Percentiles rank a stretch among this genome's conserved stretches.
Evolutionary conservation across 306 rosid genomes (phyloP).

Genomic region (Mucuna pruriens): DNA sequence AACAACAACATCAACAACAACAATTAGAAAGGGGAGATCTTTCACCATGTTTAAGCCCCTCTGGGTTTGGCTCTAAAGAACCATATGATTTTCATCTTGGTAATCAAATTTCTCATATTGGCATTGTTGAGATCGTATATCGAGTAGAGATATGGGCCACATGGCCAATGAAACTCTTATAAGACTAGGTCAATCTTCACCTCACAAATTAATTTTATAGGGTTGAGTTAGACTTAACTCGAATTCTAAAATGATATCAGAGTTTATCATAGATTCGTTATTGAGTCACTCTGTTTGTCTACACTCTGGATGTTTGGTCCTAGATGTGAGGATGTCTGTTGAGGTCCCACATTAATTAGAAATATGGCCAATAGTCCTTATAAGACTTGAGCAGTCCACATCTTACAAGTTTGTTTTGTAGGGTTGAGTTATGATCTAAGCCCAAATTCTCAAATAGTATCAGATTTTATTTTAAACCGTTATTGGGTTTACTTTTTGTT

Average conservation of each 20-base stretch:
- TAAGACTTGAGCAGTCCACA: background rate
- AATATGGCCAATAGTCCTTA: background rate
- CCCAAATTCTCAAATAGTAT: background rate
- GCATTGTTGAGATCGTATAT: background rate
- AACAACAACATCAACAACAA: slow-evolving; percentile 52
- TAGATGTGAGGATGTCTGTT: background rate
- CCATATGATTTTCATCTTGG: slow-evolving; percentile 56
- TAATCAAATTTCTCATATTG: slow-evolving; percentile 38
- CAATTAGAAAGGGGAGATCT: slow-evolving; percentile 58
- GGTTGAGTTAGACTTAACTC: background rate
- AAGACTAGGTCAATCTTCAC: background rate
- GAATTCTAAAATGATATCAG: background rate
- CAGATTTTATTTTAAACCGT: background rate
- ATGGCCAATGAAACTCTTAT: background rate
- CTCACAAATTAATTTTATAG: background rate
- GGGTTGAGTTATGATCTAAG: background rate
- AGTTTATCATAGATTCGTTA: background rate
- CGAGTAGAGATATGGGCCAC: background rate
- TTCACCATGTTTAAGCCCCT: slow-evolving; percentile 56
- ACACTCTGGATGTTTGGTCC: background rate
- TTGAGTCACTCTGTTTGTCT: background rate
- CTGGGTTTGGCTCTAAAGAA: slow-evolving; percentile 48
- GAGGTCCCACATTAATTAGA: background rate
- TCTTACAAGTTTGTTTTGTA: background rate
- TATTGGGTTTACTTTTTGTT: background rate